Percentiles rank a stretch among this genome's conserved stretches.
These are phyloP conservation scores for Didymosphaeria variabile DNA, from an alignment of 2,329 filamentous ascomycete genomes.

Conservation along the genomic window DNA sequence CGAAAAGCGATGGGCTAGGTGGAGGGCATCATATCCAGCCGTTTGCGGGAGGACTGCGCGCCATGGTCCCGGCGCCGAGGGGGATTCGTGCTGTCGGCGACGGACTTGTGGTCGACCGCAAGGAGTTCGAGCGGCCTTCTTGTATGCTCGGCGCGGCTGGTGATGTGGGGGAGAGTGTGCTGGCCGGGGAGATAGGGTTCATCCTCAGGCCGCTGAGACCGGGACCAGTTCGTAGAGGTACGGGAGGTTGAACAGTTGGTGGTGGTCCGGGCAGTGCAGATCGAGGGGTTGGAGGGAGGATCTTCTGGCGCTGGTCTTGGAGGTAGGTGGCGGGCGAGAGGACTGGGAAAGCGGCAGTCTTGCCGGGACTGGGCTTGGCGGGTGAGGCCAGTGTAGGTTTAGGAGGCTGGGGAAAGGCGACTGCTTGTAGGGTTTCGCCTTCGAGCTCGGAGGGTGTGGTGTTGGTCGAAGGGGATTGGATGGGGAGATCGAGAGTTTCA, in stretches of 20 bases:
- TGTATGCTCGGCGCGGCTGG: slow-evolving; percentile 23
- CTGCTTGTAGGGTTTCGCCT: slow-evolving; percentile 27
- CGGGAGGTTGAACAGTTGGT: slow-evolving; percentile 17
- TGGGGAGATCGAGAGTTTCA: slow-evolving; percentile 41
- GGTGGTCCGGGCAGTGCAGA: slow-evolving; percentile 19
- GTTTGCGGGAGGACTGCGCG: slow-evolving; percentile 42
- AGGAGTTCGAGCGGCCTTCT: slow-evolving; percentile 24
- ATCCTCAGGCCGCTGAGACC: slow-evolving; percentile 43
- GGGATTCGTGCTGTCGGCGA: slow-evolving; percentile 45
- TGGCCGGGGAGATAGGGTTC: slow-evolving; percentile 45
- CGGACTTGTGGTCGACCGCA: slow-evolving; percentile 24
- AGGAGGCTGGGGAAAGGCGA: slow-evolving; percentile 31
- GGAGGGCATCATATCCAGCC: slow-evolving; percentile 43
- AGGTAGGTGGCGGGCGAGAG: slow-evolving; percentile 44
- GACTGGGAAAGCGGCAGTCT: slow-evolving; percentile 37
- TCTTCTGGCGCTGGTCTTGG: slow-evolving; percentile 45
- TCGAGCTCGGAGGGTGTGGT: slow-evolving; percentile 20
- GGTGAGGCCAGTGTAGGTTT: slow-evolving; percentile 26
- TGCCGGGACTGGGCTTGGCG: slow-evolving; percentile 32
- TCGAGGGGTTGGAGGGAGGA: slow-evolving; percentile 42
- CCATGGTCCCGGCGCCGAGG: slow-evolving; percentile 49
- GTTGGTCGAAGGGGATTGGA: slow-evolving; percentile 37
- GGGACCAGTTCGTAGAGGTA: slow-evolving; percentile 18
- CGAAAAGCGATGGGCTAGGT: neutral
- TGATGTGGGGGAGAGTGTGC: slow-evolving; percentile 24